A percentile compares a stretch with the other conserved stretches of the same genome.
Conservation (phyloP, 2,329 filamentous ascomycete species). For the Niveomyces coronatus region DNA sequence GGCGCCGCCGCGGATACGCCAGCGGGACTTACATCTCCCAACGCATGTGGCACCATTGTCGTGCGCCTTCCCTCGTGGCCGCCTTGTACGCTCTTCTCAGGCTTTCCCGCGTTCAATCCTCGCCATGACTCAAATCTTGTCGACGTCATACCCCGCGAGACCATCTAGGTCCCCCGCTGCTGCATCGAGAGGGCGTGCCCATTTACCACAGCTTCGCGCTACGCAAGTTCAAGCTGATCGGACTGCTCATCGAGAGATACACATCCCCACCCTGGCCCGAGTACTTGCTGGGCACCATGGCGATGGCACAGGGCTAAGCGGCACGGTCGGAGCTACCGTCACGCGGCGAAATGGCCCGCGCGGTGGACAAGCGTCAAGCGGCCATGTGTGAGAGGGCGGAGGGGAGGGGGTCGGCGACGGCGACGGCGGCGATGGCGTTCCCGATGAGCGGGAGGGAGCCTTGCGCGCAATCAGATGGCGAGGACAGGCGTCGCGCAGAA, state of each 20-base stretch:
- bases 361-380: slow-evolving; percentile 23
- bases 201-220: slow-evolving; percentile 24
- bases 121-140: too few relatives aligned
- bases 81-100: too few relatives aligned
- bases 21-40: slow-evolving; percentile 32
- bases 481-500: slow-evolving; percentile 29
- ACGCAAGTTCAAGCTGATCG: slow-evolving; percentile 20
- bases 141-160: too few relatives aligned
- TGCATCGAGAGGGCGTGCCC: too few relatives aligned
- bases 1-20: slow-evolving; percentile 22
- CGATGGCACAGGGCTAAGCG: slow-evolving; percentile 32
- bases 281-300: slow-evolving; percentile 33
- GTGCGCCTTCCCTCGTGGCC: too few relatives aligned
- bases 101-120: too few relatives aligned
- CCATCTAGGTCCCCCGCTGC: too few relatives aligned
- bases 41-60: too few relatives aligned
- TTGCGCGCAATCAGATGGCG: slow-evolving; percentile 31
- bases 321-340: slow-evolving; percentile 27
- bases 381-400: slow-evolving; percentile 21
- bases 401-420: slow-evolving; percentile 16
- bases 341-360: slow-evolving; percentile 23
- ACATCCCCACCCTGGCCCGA: slow-evolving; percentile 18
- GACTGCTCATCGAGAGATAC: slow-evolving; percentile 19
- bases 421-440: slow-evolving; percentile 18
- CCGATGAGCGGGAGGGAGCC: slow-evolving; percentile 24